phyloP scores from a whole-genome alignment of 1,284 basidiomycete genomes.

The Trametes versicolor region DNA sequence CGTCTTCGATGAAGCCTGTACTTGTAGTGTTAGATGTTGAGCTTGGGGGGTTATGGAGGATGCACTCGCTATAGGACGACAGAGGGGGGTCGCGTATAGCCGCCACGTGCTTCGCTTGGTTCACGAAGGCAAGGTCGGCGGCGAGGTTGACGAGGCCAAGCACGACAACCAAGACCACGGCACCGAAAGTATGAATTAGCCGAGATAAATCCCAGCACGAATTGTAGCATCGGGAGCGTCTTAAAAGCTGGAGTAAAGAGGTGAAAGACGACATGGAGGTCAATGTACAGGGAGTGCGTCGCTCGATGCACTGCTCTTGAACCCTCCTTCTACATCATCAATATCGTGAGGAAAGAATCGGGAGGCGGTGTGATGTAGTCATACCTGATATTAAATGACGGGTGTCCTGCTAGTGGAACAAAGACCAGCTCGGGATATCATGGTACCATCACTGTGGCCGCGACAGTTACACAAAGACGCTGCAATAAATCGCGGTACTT shows the following conservation, averaged over 20 bases:
- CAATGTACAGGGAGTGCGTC: not conserved
- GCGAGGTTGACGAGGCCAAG: constrained; percentile 2
- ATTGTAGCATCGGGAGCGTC: too few relatives aligned
- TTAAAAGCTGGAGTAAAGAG: too few relatives aligned
- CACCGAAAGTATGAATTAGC: not conserved
- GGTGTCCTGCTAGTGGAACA: too few relatives aligned
- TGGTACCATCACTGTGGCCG: too few relatives aligned
- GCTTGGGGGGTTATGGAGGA: not conserved
- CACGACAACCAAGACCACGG: not conserved
- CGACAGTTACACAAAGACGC: too few relatives aligned
- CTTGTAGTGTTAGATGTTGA: not conserved
- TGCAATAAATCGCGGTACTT: too few relatives aligned
- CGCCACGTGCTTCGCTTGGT: not conserved
- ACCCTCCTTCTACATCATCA: not conserved
- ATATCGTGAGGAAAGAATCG: not conserved
- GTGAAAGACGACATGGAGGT: not conserved
- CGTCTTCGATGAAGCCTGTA: constrained; percentile 9
- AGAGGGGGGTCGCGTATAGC: not conserved
- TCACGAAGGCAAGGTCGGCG: constrained; percentile 1
- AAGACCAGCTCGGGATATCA: too few relatives aligned
- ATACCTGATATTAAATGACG: not conserved
- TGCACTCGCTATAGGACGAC: not conserved
- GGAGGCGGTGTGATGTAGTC: not conserved
- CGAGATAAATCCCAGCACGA: not conserved
- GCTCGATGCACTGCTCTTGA: not conserved